Base-by-base conservation (phyloP, 2,329 filamentous ascomycete genomes). In the Colletotrichum eremochloae region DNA sequence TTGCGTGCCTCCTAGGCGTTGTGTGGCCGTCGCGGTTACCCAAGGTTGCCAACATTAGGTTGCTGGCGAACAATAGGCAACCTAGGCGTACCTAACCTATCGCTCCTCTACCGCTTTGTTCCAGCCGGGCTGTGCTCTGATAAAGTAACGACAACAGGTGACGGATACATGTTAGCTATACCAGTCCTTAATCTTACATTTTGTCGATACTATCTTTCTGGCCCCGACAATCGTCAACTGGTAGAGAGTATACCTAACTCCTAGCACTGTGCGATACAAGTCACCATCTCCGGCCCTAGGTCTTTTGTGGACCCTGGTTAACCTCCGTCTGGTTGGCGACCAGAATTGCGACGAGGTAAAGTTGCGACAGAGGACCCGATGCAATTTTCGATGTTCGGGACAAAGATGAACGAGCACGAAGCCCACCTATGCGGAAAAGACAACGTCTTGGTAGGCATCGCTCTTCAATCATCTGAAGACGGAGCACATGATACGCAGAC, bases 201-300 rank as follows among this genome's bases (percentile, higher is more conserved):
- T 44, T 55, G 24, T 24, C 29, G 52, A 44, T 52, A 58, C 53
- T 44, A 31, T 20, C 33, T 33, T 31, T 31, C n/a, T 9, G 52
- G 60, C 24, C 58, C 53, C 52, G 52, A 38, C 48, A 48, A 11
- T 50, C 31, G 31, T 42, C 12, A 15, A 14, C 29, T 14, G 33
- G 31, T 50, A 40, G 3, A 40, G 15, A 42, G 18, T 11, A n/a
- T 24, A 15, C 15, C 15, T 31, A 60, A 61, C 31, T 64, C 61
- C 60, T 24, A 56, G 42, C 66, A 72, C 70, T 72, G 70, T 72
- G 70, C 42, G 48, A 46, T 69, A 69, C 70, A 69, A 53, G 53
- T 48, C 29, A 20, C 20, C 53, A 65, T 61, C 66, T 55, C 36
- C 70, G 55, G 67, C 29, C 66, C 38, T 61, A 55, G 46, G 60